phyloP scores from a whole-genome alignment of 2,329 filamentous ascomycete species.

The Pseudogymnoascus destructans region DNA sequence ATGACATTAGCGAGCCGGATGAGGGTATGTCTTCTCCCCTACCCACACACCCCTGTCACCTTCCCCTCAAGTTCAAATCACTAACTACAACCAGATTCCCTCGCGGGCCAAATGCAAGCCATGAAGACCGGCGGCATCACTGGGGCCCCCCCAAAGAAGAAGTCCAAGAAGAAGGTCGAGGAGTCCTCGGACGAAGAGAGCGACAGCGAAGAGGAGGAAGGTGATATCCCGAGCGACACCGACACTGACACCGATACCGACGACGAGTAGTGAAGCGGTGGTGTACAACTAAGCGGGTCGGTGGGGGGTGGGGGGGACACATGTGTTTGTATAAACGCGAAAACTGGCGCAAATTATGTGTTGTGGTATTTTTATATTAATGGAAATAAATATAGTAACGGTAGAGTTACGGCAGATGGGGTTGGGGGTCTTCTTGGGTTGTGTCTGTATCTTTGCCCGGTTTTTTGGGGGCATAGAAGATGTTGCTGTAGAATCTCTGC shows the following conservation, averaged over 20 bases:
- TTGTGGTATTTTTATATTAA: not conserved
- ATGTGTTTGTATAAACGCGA: constrained; percentile 2
- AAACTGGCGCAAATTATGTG: constrained; percentile 3
- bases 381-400: constrained; percentile 2
- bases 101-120: constrained; percentile 82
- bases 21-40: constrained; percentile 56
- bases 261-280: constrained; percentile 24
- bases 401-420: not conserved
- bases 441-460: not conserved
- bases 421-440: not conserved
- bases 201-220: constrained; percentile 59
- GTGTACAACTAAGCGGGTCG: not conserved
- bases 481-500: not conserved
- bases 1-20: constrained; percentile 95
- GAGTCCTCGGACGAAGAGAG: constrained; percentile 71
- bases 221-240: constrained; percentile 50
- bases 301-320: not conserved
- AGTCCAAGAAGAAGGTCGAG: constrained; percentile 44
- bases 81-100: constrained; percentile 48
- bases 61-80: constrained; percentile 10
- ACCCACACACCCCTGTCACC: not conserved
- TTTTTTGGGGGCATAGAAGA: not conserved
- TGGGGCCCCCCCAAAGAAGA: constrained; percentile 36
- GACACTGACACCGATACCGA: constrained; percentile 54
- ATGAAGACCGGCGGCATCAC: constrained; percentile 54